Conservation (phyloP, 164 flowering plant species). For the Vitis rotundifolia region DNA sequence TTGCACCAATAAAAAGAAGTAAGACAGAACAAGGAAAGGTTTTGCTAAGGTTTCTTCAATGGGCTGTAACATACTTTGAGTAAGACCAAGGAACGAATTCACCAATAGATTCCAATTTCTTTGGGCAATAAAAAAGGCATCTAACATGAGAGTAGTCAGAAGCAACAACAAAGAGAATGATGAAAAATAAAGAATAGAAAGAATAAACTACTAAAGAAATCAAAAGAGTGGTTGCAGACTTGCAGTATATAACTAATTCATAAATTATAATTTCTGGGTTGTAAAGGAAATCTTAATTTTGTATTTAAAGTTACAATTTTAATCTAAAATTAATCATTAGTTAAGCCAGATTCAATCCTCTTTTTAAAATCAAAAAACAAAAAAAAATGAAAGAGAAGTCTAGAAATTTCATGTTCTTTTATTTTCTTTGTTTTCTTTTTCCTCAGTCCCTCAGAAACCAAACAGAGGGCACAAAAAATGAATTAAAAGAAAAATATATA, state of each 20-base stretch:
- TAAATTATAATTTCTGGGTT: background rate
- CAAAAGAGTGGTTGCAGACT: background rate
- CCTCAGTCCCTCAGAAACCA: too few species aligned
- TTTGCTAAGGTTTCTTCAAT: slow-evolving; percentile 15
- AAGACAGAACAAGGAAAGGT: slow-evolving; percentile 5
- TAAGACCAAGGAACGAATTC: background rate
- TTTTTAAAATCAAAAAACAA: too few species aligned
- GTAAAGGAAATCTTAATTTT: too few species aligned
- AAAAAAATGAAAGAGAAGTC: too few species aligned
- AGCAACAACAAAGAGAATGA: slow-evolving; percentile 4
- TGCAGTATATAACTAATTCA: background rate
- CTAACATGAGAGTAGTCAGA: slow-evolving; percentile 14
- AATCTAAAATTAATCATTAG: too few species aligned
- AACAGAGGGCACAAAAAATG: too few species aligned
- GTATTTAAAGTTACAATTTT: too few species aligned
- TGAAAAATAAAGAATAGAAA: background rate
- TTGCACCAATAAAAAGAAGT: background rate
- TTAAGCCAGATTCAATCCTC: too few species aligned
- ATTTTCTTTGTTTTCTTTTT: too few species aligned
- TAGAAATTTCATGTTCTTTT: too few species aligned
- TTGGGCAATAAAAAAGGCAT: background rate
- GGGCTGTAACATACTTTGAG: slow-evolving; percentile 3
- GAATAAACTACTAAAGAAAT: background rate
- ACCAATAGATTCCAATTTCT: slow-evolving; percentile 1
- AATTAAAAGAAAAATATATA: too few species aligned